These are phyloP conservation scores for Colletotrichum zoysiae DNA, from an alignment of 2,329 filamentous ascomycete species.

Conservation along the genomic window DNA sequence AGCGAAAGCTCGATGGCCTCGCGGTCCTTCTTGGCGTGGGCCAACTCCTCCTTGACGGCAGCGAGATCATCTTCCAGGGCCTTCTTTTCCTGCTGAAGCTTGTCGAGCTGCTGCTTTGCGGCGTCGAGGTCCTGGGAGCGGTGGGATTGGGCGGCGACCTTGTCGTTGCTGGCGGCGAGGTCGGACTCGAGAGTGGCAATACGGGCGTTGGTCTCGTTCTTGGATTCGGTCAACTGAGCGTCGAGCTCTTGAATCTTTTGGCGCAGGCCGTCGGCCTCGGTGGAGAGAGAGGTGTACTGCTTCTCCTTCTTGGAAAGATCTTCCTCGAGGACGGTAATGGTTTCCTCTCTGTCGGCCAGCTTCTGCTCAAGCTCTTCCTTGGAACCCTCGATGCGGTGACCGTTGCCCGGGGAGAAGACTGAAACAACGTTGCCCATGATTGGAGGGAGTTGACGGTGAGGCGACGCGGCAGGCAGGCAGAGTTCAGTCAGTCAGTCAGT, in stretches of 20 bases:
- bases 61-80: slow-evolving; percentile 51
- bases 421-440: slow-evolving; percentile 57
- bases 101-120: slow-evolving; percentile 44
- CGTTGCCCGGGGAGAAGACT: slow-evolving; percentile 52
- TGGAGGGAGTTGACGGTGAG: slow-evolving; percentile 8
- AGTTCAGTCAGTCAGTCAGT: slow-evolving; percentile 7
- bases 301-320: slow-evolving; percentile 55
- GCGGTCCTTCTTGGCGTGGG: slow-evolving; percentile 52
- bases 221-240: slow-evolving; percentile 47
- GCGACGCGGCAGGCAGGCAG: background rate
- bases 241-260: slow-evolving; percentile 55
- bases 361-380: slow-evolving; percentile 53
- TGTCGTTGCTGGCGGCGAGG: slow-evolving; percentile 47
- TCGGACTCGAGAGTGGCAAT: slow-evolving; percentile 53
- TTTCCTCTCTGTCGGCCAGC: slow-evolving; percentile 55
- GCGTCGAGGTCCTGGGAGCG: slow-evolving; percentile 43
- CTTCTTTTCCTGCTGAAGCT: slow-evolving; percentile 48
- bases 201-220: slow-evolving; percentile 51
- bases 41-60: slow-evolving; percentile 50
- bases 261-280: slow-evolving; percentile 54
- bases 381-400: slow-evolving; percentile 51
- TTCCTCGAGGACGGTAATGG: slow-evolving; percentile 50
- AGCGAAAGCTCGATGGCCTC: slow-evolving; percentile 49
- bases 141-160: slow-evolving; percentile 42
- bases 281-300: slow-evolving; percentile 50